Percentiles rank a stretch among this genome's conserved stretches.
These are phyloP conservation scores for Beauveria sp. DNA, from an alignment of 2,329 filamentous ascomycete species.

Conservation along the genomic window DNA sequence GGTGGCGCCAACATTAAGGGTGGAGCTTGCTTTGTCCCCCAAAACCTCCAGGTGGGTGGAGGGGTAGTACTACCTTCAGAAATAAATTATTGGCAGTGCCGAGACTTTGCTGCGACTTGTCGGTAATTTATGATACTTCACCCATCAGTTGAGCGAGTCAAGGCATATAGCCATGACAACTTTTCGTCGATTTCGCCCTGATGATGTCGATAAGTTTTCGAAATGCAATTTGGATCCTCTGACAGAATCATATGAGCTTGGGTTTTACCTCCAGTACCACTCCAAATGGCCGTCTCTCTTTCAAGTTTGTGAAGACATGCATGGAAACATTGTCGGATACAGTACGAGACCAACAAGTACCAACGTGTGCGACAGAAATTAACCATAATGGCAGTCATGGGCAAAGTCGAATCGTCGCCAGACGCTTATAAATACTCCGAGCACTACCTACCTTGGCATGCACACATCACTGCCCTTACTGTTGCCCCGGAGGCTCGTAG, in stretches of 20 bases:
- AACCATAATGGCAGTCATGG: slow-evolving; percentile 65
- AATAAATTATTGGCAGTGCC: neutral
- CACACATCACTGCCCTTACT: slow-evolving; percentile 92
- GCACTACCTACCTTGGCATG: slow-evolving; percentile 98
- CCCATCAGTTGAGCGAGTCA: neutral
- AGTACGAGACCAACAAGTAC: slow-evolving; percentile 49
- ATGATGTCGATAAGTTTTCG: slow-evolving; percentile 83
- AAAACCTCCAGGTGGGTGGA: slow-evolving; percentile 2
- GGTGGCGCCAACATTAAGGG: slow-evolving; percentile 2
- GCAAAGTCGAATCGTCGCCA: slow-evolving; percentile 86
- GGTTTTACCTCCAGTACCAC: slow-evolving; percentile 93
- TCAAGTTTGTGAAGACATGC: slow-evolving; percentile 77
- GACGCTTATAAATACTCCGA: slow-evolving; percentile 65
- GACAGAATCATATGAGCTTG: slow-evolving; percentile 95
- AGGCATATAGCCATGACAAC: slow-evolving; percentile 55
- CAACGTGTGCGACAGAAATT: slow-evolving; percentile 16
- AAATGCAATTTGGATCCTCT: slow-evolving; percentile 92
- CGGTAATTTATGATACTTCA: neutral
- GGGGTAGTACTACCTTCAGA: neutral
- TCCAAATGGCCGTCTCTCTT: slow-evolving; percentile 94
- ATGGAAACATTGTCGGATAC: slow-evolving; percentile 89
- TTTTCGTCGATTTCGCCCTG: slow-evolving; percentile 75
- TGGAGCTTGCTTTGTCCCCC: slow-evolving; percentile 1
- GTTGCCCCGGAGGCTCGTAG: slow-evolving; percentile 81
- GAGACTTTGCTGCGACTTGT: neutral